Conservation (phyloP, 2,329 filamentous ascomycete genomes). For the Penicillium rolfsii region DNA sequence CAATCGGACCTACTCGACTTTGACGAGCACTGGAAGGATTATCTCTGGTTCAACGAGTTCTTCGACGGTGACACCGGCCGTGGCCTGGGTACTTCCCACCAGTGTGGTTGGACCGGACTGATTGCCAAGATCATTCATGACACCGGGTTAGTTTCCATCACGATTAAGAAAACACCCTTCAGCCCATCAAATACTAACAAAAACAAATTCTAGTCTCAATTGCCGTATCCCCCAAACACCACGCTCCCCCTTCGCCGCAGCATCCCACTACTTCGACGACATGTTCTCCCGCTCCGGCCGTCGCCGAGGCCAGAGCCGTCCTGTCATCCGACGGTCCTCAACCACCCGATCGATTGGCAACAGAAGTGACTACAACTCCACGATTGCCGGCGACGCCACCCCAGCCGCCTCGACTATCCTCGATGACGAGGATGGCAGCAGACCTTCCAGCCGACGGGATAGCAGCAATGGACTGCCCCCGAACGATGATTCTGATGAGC, state of each 20-base stretch:
- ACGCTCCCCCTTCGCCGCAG: slow-evolving; percentile 78
- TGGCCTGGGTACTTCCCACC: slow-evolving; percentile 87
- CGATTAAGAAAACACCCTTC: not conserved
- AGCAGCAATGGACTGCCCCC: slow-evolving; percentile 14
- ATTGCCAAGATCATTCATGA: slow-evolving; percentile 98
- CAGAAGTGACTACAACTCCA: slow-evolving; percentile 73
- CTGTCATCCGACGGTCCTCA: slow-evolving; percentile 73
- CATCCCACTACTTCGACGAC: slow-evolving; percentile 95
- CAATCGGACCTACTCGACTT: slow-evolving; percentile 85
- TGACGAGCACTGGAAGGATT: slow-evolving; percentile 89
- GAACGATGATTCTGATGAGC: slow-evolving; percentile 61
- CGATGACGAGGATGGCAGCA: slow-evolving; percentile 40
- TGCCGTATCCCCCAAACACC: slow-evolving; percentile 93
- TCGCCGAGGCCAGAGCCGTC: slow-evolving; percentile 50
- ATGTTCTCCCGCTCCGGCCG: slow-evolving; percentile 66
- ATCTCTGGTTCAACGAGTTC: slow-evolving; percentile 96
- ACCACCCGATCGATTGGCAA: slow-evolving; percentile 81
- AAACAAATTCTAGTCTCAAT: slow-evolving; percentile 63
- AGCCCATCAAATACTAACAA: not conserved
- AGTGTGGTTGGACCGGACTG: slow-evolving; percentile 94
- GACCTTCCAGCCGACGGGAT: slow-evolving; percentile 47
- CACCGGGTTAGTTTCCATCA: slow-evolving; percentile 72
- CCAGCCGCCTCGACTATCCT: slow-evolving; percentile 36
- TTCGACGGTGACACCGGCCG: slow-evolving; percentile 91
- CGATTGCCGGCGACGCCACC: slow-evolving; percentile 38